Evolutionary conservation across 139 green algal genomes (phyloP), one percentile per base, ranked within the genome.

Genomic region (Gonium pectorale): DNA sequence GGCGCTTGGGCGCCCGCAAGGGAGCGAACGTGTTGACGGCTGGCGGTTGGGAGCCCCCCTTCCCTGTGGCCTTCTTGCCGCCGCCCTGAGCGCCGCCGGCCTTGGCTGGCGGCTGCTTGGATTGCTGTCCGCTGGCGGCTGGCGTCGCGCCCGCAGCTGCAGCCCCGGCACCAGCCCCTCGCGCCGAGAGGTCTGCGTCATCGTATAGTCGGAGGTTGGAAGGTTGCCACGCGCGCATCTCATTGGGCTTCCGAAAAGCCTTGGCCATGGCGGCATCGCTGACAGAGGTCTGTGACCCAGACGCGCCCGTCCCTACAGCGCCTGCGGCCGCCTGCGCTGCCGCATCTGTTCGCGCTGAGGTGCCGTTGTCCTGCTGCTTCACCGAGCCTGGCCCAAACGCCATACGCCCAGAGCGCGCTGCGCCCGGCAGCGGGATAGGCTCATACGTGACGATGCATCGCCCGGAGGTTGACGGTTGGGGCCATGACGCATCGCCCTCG

Each of bases 371-470:
- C 38, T 8, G 5, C 66, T 49, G 27, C 26, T 71, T 71, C 2
- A 7, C 29, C 0, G 24, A 27, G 27, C 27, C 21, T 35, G 74
- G 74, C 56, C 74, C 63, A 44, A 84, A 84, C 0, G 59, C 44
- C 78, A 84, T 75, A 5, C 78, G 40, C 5, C 78, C 78, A 4
- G 59, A 60, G n/a, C 74, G 74, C 3, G 27, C 22, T n/a, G 51
- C 40, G 1, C 78, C 63, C 6, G 78, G 78, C 31, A 84, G 4
- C 3, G 78, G 78, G 40, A 64, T n/a, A 7, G 78, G 78, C 78
- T 84, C 78, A 38, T 84, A 84, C 6, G 46, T n/a, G 24, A 84
- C 31, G 7, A 75, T 33, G 78, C 78, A 84, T 4, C 78, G 44
- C 8, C 78, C 78, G 38, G 78, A 75, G 5, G 62, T 84, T 27